Evolutionary conservation across 2,329 filamentous ascomycete genomes (phyloP), one percentile per base, ranked within the genome.

Genomic region (Exophiala sideris): DNA sequence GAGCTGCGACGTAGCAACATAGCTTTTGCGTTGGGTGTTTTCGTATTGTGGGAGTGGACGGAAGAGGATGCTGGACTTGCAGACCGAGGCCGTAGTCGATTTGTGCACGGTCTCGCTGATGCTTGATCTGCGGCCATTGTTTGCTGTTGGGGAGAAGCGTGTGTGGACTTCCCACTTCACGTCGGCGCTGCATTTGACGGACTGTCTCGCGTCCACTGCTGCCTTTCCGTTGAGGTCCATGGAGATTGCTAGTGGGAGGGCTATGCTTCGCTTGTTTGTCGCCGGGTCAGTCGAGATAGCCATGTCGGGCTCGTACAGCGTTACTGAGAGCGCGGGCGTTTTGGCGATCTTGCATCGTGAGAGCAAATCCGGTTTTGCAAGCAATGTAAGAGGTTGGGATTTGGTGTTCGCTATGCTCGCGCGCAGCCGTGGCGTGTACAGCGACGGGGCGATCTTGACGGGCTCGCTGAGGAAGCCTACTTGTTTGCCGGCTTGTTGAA

Each of bases 1-100:
- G 36, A 60, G 48, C 29, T 57, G 54, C 9, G 57, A 56, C 11
- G 57, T 55, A 9, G 48, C 57, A 7, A 52, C 9, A 24, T 55
- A 57, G 24, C 24, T 29, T 29, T 10, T 52, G 45, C 9, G 34
- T 36, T 33, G n/a, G 38, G n/a, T 5, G 20, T n/a, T 12, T 40
- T 52, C 48, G 51, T 60, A 60, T 6, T 18, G 33, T 14, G 57
- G 57, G 8, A 60, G 46, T 3, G 57, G 57, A 2, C 57, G 54
- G 33, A 60, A 60, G 10, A 57, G 33, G 16, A 60, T 53, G 14
- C 40, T 53, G n/a, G 48, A 21, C 18, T 57, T 57, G 5, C 55
- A 54, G 7, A 52, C 41, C 12, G 57, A 55, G 5, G 54, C 54
- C 3, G 41, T 54, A 9, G 51, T 52, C 10, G 36, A 48, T 38